These are phyloP conservation scores for Alloteropsis semialata DNA, from an alignment of 176 grass and related monocot species.

Conservation along the genomic window DNA sequence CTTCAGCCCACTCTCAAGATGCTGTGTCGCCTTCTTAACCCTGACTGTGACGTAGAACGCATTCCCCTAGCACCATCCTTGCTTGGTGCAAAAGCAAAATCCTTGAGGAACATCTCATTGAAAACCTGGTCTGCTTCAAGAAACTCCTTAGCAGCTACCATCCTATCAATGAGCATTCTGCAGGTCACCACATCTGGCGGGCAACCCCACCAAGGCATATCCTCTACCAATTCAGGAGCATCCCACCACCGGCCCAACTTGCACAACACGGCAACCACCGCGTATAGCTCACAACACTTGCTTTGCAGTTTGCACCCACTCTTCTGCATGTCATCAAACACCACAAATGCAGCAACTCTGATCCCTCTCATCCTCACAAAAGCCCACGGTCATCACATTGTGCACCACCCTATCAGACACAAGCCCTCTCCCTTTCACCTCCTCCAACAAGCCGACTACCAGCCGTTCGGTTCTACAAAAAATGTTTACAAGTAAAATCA, in stretches of 20 bases:
- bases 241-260: conserved; percentile 39
- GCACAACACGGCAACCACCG: conserved; percentile 38
- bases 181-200: too few relatives aligned
- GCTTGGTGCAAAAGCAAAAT: conserved; percentile 33
- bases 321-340: conserved; percentile 55
- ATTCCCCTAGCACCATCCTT: conserved; percentile 33
- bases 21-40: conserved; percentile 68
- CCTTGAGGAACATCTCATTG: conserved; percentile 63
- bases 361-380: conserved; percentile 54
- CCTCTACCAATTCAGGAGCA: conserved; percentile 45
- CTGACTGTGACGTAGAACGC: conserved; percentile 57
- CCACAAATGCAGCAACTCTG: conserved; percentile 41
- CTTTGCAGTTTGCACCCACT: conserved; percentile 44
- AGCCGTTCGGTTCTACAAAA: neutral
- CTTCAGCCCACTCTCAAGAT: conserved; percentile 61
- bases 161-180: conserved; percentile 36
- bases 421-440: conserved; percentile 55
- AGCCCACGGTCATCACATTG: conserved; percentile 56
- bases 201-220: conserved; percentile 53
- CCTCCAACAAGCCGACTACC: conserved; percentile 50
- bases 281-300: conserved; percentile 52
- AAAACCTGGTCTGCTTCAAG: conserved; percentile 36
- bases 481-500: neutral
- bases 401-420: conserved; percentile 35
- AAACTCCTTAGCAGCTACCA: conserved; percentile 36